Evolutionary conservation across 306 rosid species (phyloP), one percentile per base, ranked within the genome.

Genomic region (Myrica gale): DNA sequence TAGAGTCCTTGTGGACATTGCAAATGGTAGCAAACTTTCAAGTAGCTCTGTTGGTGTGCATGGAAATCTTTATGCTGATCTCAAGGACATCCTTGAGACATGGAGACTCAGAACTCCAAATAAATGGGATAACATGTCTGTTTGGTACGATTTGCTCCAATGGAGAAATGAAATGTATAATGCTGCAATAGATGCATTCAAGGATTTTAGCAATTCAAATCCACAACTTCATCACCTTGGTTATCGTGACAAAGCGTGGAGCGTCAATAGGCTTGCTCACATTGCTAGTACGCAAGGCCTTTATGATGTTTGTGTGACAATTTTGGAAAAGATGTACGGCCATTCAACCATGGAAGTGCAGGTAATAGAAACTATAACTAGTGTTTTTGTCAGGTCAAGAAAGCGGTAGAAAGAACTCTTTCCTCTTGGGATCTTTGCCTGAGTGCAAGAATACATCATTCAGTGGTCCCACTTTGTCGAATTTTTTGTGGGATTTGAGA

Each of bases 131-230:
- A 89, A 89, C 79, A 96, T 92, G 99, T 88, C 96, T 69, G 97
- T 92, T 81, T 96, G 98, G 99, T 96, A 83, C 79, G 99, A 96
- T 86, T 89, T 96, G 81, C 90, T 96, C 74, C 99, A 96, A 77
- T 96, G 99, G 99, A 96, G 99, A 81, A 96, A 96, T 81, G 99
- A 96, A 82, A 92, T 93, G 96, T 96, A 96, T 81, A 96, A 86
- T 82, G 76, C 91, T 75, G 99, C 90, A 82, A 96, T 96, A 44
- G 99, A 96, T 4, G 99, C 98, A 68, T 96, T 96, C 88, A 96
- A 96, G 84, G 99, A 96, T 89, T 88, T 89, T 61, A 74, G 80
- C 42, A 16, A 84, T 75, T 87, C 98, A 66, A 92, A 96, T 85
- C 75, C 92, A 41, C 87, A 90, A 57, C 97, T 95, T 81, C 99